These are phyloP conservation scores for Ascochyta koolunga DNA, from an alignment of 2,329 filamentous ascomycete species.

Conservation along the genomic window DNA sequence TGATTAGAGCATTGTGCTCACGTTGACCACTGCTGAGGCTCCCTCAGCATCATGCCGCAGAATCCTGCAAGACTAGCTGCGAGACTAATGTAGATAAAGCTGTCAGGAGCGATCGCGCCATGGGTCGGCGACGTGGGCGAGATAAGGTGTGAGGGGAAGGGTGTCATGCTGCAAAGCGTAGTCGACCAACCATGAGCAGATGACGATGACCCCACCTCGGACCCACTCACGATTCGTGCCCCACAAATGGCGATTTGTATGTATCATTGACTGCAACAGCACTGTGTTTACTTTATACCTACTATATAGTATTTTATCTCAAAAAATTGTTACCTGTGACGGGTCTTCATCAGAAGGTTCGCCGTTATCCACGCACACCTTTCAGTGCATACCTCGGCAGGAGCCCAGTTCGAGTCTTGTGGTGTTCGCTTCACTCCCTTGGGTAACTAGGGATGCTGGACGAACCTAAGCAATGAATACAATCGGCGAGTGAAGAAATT, in stretches of 20 bases:
- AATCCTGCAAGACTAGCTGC: not conserved
- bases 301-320: slow-evolving; percentile 14
- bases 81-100: not conserved
- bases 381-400: slow-evolving; percentile 40
- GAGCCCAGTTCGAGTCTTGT: slow-evolving; percentile 52
- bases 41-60: not conserved
- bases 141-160: not conserved
- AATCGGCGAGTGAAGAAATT: slow-evolving; percentile 52
- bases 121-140: not conserved
- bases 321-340: slow-evolving; percentile 36
- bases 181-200: not conserved
- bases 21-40: not conserved
- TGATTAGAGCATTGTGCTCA: not conserved
- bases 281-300: too few relatives aligned
- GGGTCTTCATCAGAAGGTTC: slow-evolving; percentile 45
- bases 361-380: slow-evolving; percentile 41
- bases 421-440: slow-evolving; percentile 48
- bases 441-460: slow-evolving; percentile 51
- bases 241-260: not conserved
- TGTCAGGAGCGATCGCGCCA: slow-evolving; percentile 8
- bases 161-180: not conserved
- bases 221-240: not conserved
- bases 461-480: slow-evolving; percentile 52
- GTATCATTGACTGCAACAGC: too few relatives aligned
- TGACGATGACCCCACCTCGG: not conserved